Conservation (phyloP, 371 early-diverging fungal species). For the Rhizopus delemar region DNA sequence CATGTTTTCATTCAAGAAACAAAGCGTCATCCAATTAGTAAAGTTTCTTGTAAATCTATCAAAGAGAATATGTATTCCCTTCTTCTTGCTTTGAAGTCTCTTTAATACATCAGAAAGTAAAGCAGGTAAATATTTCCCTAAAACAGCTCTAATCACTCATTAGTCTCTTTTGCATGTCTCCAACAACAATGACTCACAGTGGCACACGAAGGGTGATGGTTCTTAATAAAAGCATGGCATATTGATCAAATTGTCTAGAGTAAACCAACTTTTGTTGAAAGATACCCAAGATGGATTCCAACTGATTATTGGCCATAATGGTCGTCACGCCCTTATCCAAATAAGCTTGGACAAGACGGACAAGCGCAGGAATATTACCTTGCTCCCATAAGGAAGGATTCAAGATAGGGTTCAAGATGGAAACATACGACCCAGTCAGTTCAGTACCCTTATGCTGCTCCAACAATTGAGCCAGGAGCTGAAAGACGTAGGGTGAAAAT, state of each 20-base stretch:
- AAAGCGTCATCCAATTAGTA: slow-evolving; percentile 73
- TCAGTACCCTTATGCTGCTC: slow-evolving; percentile 68
- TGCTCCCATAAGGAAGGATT: slow-evolving; percentile 88
- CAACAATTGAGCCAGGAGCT: slow-evolving; percentile 86
- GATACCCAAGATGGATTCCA: slow-evolving; percentile 89
- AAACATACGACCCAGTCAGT: slow-evolving; percentile 72
- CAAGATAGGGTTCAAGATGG: slow-evolving; percentile 76
- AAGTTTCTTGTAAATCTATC: slow-evolving; percentile 75
- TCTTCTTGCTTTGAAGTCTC: slow-evolving; percentile 77
- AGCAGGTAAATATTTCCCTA: slow-evolving; percentile 73
- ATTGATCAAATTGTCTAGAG: slow-evolving; percentile 81
- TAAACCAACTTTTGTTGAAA: slow-evolving; percentile 88
- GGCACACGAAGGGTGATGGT: slow-evolving; percentile 72
- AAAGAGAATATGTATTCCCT: slow-evolving; percentile 30
- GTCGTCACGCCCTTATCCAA: slow-evolving; percentile 72
- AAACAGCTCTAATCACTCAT: slow-evolving; percentile 1
- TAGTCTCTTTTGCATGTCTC: no score
- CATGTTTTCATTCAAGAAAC: slow-evolving; percentile 64
- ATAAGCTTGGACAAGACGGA: slow-evolving; percentile 83
- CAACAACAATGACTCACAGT: slow-evolving; percentile 49
- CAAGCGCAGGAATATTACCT: slow-evolving; percentile 94
- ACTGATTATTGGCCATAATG: slow-evolving; percentile 60
- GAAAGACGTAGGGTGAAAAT: slow-evolving; percentile 96
- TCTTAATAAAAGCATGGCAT: slow-evolving; percentile 80
- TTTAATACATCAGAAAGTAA: slow-evolving; percentile 77